These are phyloP conservation scores for Euryodendron excelsum DNA, from an alignment of 148 eudicot species.

Conservation along the genomic window DNA sequence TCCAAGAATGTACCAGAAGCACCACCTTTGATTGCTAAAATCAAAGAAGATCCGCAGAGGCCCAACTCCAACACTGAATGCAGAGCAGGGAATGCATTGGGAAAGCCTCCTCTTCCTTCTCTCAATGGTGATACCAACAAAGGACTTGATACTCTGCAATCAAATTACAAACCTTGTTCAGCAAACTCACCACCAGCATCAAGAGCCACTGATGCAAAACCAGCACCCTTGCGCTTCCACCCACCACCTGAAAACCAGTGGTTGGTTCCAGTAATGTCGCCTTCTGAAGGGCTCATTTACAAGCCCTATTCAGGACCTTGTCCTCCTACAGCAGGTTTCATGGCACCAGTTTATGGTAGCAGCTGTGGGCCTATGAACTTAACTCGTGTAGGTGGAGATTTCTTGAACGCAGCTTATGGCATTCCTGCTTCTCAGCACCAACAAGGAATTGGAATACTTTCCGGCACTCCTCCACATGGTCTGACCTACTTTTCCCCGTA, in stretches of 20 bases:
- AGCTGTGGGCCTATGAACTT: slow-evolving; percentile 21
- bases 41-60: slow-evolving; percentile 14
- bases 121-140: slow-evolving; percentile 16
- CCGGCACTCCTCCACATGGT: slow-evolving; percentile 13
- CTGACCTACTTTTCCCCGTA: slow-evolving; percentile 37
- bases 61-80: slow-evolving; percentile 6
- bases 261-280: slow-evolving; percentile 61
- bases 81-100: slow-evolving; percentile 19
- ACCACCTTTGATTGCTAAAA: neutral
- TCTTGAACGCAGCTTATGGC: slow-evolving; percentile 14
- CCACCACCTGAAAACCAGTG: slow-evolving; percentile 61
- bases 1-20: slow-evolving; percentile 19
- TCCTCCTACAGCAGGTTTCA: slow-evolving; percentile 33
- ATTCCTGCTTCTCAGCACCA: slow-evolving; percentile 26
- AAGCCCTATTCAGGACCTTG: slow-evolving; percentile 52
- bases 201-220: slow-evolving; percentile 14
- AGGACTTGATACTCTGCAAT: slow-evolving; percentile 2
- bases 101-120: slow-evolving; percentile 17
- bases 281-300: slow-evolving; percentile 78
- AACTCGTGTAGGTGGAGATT: slow-evolving; percentile 12
- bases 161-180: slow-evolving; percentile 22
- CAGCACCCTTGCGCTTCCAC: slow-evolving; percentile 34
- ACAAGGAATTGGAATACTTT: slow-evolving; percentile 22
- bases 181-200: slow-evolving; percentile 13
- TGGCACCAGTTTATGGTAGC: slow-evolving; percentile 34